Evolutionary conservation across 768 basidiomycete species (phyloP).

Genomic region (Podaxis sp.): DNA sequence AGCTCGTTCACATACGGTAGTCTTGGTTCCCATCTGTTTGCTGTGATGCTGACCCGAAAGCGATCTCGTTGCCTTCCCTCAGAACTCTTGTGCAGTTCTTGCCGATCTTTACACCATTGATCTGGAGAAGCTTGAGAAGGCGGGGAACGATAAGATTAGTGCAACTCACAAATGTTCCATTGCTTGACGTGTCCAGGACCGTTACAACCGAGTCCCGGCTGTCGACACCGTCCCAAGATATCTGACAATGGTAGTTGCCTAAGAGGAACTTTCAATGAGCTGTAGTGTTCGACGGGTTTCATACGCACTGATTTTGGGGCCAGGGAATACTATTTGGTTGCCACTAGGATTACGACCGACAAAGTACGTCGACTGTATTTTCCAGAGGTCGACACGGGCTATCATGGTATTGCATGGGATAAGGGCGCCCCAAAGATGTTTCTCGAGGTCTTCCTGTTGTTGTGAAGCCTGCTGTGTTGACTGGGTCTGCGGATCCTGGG

Average conservation of each 20-base stretch:
- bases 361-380: constrained; percentile 39
- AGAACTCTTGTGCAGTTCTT: constrained; percentile 52
- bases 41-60: constrained; percentile 62
- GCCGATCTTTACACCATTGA: constrained; percentile 64
- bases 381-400: constrained; percentile 60
- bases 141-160: not conserved
- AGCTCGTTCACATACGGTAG: constrained; percentile 51
- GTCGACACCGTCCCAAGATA: constrained; percentile 56
- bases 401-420: constrained; percentile 54
- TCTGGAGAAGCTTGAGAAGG: constrained; percentile 31
- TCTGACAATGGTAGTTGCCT: constrained; percentile 57
- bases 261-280: not conserved
- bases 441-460: constrained; percentile 24
- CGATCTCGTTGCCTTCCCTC: constrained; percentile 80
- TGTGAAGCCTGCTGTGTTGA: constrained; percentile 42
- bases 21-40: constrained; percentile 53
- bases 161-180: constrained; percentile 64
- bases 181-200: constrained; percentile 59
- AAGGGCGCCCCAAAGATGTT: constrained; percentile 67
- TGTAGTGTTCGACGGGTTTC: not conserved
- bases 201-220: constrained; percentile 35
- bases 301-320: constrained; percentile 70
- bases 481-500: constrained; percentile 37
- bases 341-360: constrained; percentile 50
- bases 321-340: constrained; percentile 56